Base-by-base conservation (phyloP, 192 early-diverging fungal species). In the Coemansia sp. region DNA sequence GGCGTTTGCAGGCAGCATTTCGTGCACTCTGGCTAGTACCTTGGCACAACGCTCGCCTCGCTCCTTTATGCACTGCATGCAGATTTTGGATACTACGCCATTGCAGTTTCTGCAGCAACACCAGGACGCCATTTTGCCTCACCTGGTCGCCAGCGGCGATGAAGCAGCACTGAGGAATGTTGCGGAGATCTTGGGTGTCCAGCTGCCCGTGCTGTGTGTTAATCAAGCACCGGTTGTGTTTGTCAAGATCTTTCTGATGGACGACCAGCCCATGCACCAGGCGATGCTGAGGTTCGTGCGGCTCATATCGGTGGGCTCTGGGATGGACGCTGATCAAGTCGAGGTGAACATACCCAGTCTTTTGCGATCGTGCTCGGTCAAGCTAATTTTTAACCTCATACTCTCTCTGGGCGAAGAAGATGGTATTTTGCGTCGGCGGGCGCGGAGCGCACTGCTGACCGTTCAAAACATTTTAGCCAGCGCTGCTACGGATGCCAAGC, bases 191-290 rank as follows among this genome's bases (percentile, higher is more conserved):
- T 21, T 77, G 16, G 66, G 69, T 37, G 62, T 67, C 3, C 71
- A 56, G 14, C 60, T 83, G 46, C 76, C 81, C 0, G 81, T 83
- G 9, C 65, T 83, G 13, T 83, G 81, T 24, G 73, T 83, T 24
- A 75, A 83, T 46, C 76, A 78, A 16, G 76, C 76, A 2, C 76
- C 75, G 0, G 66, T 62, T 10, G 68, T 83, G 10, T 83, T 83
- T 50, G 68, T 71, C 39, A 74, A 65, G 35, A 83, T 83, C 4
- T 83, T 83, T 26, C 40, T 83, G 42, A 74, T 83, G 63, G 81
- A 83, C 63, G 81, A 83, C 51, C 76, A 78, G 81, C 76, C 67
- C 10, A 83, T 83, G 81, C 71, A 74, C 28, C 59, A 75, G 56
- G 81, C 69, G 0, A 71, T 83, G 70, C 28, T 56, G 37, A 66